Base-by-base conservation (phyloP, 1,284 basidiomycete species). In the Meripilus lineatus region DNA sequence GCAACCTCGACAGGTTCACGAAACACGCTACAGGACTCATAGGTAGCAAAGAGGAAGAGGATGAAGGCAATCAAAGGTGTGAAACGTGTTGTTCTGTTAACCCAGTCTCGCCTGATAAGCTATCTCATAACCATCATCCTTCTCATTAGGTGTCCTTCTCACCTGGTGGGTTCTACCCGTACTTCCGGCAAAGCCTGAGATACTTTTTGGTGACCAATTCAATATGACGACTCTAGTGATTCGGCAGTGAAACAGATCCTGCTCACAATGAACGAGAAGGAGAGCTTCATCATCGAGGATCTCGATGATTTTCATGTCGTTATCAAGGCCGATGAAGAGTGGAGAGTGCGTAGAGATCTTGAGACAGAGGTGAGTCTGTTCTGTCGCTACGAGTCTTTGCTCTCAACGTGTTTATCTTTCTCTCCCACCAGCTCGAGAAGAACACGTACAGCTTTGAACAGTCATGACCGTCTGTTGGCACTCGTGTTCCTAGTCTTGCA, bases 191-290 rank as follows among this genome's bases (percentile, higher is more conserved):
- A 10, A 8, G n/a, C 8, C 10, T 30, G 15, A 24, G 17, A 8
- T 38, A 24, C 15, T 24, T 20, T 32, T 14, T 24, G 18, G 18
- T 21, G 17, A n/a, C 15, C 56, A n/a, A n/a, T n/a, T n/a, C n/a
- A n/a, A n/a, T n/a, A n/a, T n/a, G n/a, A n/a, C n/a, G n/a, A n/a
- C n/a, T n/a, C n/a, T n/a, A 92, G 91, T 58, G 90, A 93, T 61
- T 80, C 89, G 4, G 91, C 90, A 3, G 90, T 93, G 42, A 93
- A 93, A 65, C 90, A 93, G 61, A 92, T 93, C 44, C 72, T 93
- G 22, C 71, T 93, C 30, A 71, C 79, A 13, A 79, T 93, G 74
- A 89, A 94, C 62, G 86, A 91, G 63, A 80, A 75, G 55, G 67
- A 75, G 13, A 75, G 70, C 41, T 93, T 93, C 64, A 84, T 93